These are phyloP conservation scores for Sugiyamaella paludigena DNA, from an alignment of 1,139 yeast genomes.

Conservation along the genomic window DNA sequence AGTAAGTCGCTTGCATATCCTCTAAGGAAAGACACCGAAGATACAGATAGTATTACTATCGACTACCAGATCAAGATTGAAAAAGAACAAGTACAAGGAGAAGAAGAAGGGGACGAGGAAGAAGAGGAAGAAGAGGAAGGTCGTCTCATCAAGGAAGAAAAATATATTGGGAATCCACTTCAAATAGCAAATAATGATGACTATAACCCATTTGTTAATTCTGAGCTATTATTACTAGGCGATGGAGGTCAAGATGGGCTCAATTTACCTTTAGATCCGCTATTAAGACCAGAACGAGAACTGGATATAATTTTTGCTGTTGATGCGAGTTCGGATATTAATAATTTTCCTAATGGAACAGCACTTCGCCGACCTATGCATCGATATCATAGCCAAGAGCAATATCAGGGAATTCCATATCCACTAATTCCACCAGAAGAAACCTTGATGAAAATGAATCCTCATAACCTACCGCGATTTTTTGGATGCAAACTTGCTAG, in stretches of 20 bases:
- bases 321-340: conserved; percentile 42
- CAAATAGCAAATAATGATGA: conserved; percentile 73
- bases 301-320: conserved; percentile 76
- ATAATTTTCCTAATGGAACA: conserved; percentile 27
- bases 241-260: conserved; percentile 88
- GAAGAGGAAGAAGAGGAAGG: not conserved
- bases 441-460: conserved; percentile 54
- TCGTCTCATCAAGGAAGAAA: too few relatives aligned
- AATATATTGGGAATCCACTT: conserved; percentile 26
- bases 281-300: conserved; percentile 63
- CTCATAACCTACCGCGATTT: conserved; percentile 47
- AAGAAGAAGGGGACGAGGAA: not conserved
- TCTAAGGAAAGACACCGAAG: not conserved
- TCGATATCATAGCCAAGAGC: conserved; percentile 26
- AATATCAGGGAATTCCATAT: conserved; percentile 58
- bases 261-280: conserved; percentile 74
- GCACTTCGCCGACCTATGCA: conserved; percentile 23
- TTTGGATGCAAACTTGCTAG: conserved; percentile 72
- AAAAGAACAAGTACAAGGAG: not conserved
- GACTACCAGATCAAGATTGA: too few relatives aligned
- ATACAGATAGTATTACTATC: not conserved
- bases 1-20: not conserved
- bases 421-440: conserved; percentile 69
- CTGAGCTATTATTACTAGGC: conserved; percentile 49
- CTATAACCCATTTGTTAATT: conserved; percentile 41